Conservation (phyloP, 129 eudicot genomes). For the Escallonia herrerae region DNA sequence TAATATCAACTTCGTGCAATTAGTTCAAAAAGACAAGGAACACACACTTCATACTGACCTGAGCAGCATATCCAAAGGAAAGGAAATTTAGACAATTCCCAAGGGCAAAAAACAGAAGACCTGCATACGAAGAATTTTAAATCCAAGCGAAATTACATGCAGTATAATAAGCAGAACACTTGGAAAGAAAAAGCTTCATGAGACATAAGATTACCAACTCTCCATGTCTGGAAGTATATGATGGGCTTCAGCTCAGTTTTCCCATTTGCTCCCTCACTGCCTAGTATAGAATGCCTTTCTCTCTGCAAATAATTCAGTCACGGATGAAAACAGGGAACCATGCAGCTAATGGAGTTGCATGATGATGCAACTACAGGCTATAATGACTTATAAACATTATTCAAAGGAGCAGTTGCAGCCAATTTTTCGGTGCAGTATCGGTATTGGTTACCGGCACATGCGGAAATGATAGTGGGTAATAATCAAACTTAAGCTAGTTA, state of each 20-base stretch:
- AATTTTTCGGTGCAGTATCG: no score
- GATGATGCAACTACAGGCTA: no score
- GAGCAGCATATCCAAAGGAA: constrained; percentile 99
- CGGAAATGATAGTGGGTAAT: no score
- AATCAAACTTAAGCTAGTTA: no score
- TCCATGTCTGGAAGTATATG: constrained; percentile 92
- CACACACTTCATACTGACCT: constrained; percentile 45
- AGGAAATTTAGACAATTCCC: constrained; percentile 92
- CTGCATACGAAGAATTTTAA: constrained; percentile 30
- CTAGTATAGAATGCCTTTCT: constrained; percentile 54
- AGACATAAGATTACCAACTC: no score
- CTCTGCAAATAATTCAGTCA: constrained; percentile 54
- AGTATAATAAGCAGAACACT: no score
- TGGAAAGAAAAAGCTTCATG: no score
- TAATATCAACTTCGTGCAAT: neutral
- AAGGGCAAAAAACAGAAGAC: constrained; percentile 75
- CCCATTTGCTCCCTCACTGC: constrained; percentile 52
- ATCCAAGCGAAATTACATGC: neutral
- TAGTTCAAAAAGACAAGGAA: neutral
- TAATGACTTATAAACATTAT: no score
- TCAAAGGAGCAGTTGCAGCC: no score
- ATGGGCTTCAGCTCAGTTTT: constrained; percentile 67
- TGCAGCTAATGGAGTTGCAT: no score
- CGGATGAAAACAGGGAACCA: constrained; percentile 5
- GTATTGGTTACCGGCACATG: no score